Base-by-base conservation (phyloP, 768 basidiomycete species). In the Collybia mongolica region DNA sequence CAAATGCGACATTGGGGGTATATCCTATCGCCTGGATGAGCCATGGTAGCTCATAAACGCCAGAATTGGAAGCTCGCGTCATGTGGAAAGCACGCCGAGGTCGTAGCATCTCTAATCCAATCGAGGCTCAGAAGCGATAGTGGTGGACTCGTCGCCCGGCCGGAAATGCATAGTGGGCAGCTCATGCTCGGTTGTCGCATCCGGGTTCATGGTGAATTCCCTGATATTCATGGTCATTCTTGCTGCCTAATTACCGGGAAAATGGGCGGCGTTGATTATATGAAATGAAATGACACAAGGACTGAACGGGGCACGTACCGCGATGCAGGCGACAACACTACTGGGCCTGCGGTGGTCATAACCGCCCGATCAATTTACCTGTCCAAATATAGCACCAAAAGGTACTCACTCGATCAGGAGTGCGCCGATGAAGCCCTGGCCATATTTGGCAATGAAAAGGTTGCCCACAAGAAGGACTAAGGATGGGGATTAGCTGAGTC, bases 221-320 rank as follows among this genome's bases (percentile, higher is more conserved):
- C 61, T 49, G 39, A 64, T 51, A 39, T 64, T 64, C 59, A 64
- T 58, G 28, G 55, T 60, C 60, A 64, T 58, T 38, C 60, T 46
- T 1, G 60, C 54, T n/a, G 63, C 60, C 62, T 63, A 26, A 23
- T 12, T 26, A 28, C 6, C 35, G n/a, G 14, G 35, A 19, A 28
- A 12, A 36, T 17, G 32, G 28, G 18, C 8, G 39, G 17, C 9
- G 24, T 20, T 8, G n/a, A n/a, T n/a, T n/a, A n/a, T n/a, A 35
- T 17, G 29, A 18, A 9, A 9, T 9, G 18, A 49, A 17, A 19
- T 11, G 18, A 18, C 2, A 28, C 12, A 28, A 28, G 8, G 19
- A 46, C 41, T 9, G 11, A 12, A 32, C 11, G 32, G 35, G 23
- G 17, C 8, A 36, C 54, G 42, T 24, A 53, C 57, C 1, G 56